These are phyloP conservation scores for Fereydounia khargensis DNA, from an alignment of 1,284 basidiomycete genomes.

Conservation along the genomic window DNA sequence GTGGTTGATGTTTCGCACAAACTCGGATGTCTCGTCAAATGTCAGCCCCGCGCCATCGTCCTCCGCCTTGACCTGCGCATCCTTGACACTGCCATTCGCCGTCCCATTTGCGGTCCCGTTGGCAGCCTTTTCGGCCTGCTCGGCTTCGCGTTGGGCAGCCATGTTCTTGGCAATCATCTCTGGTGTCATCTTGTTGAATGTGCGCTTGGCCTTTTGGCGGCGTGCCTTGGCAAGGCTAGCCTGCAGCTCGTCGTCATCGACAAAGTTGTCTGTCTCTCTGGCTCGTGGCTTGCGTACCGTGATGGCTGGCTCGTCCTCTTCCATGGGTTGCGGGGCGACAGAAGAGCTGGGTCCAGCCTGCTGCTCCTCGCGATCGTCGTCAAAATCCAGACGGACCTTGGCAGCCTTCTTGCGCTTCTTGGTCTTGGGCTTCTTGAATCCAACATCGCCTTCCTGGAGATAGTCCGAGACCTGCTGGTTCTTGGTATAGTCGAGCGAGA, in stretches of 20 bases:
- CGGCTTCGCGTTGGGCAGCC: constrained; percentile 67
- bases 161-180: constrained; percentile 78
- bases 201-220: constrained; percentile 74
- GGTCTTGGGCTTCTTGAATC: constrained; percentile 84
- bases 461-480: constrained; percentile 85
- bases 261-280: constrained; percentile 65
- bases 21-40: constrained; percentile 96
- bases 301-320: constrained; percentile 62
- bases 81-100: not conserved
- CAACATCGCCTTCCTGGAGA: constrained; percentile 80
- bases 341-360: no score
- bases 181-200: constrained; percentile 71
- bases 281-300: constrained; percentile 6
- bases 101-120: constrained; percentile 2
- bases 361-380: constrained; percentile 63
- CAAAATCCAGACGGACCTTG: constrained; percentile 68
- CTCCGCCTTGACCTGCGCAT: constrained; percentile 1
- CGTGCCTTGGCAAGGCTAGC: constrained; percentile 83
- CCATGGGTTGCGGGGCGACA: no score
- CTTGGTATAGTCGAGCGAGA: constrained; percentile 83
- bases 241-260: constrained; percentile 98
- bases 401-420: constrained; percentile 85
- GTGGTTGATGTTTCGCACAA: constrained; percentile 80
- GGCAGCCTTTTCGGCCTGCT: constrained; percentile 62
- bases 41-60: constrained; percentile 62